These are phyloP conservation scores for Rosa lucieae DNA, from an alignment of 306 rosid genomes.

Conservation along the genomic window DNA sequence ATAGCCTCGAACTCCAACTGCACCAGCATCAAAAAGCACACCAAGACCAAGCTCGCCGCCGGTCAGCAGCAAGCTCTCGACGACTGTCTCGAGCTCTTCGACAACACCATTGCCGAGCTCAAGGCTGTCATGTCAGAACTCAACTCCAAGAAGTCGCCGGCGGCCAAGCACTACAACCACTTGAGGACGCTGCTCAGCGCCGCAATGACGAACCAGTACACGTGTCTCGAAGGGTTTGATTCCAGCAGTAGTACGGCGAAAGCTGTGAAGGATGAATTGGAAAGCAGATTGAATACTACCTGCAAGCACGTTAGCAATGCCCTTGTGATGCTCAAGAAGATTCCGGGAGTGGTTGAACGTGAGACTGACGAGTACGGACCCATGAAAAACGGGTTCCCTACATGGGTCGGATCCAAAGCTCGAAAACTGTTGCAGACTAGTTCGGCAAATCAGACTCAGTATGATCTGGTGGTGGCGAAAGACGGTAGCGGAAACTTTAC, in stretches of 20 bases:
- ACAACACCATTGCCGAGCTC: slow-evolving; percentile 51
- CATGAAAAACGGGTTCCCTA: slow-evolving; percentile 54
- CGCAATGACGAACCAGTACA: slow-evolving; percentile 82
- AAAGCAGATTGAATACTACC: slow-evolving; percentile 36
- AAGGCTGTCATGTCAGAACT: slow-evolving; percentile 43
- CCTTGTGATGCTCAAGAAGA: slow-evolving; percentile 66
- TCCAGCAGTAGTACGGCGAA: slow-evolving; percentile 14
- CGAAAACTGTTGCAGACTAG: slow-evolving; percentile 52
- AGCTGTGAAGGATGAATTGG: slow-evolving; percentile 29
- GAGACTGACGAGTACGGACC: slow-evolving; percentile 39
- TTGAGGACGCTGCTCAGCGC: slow-evolving; percentile 64
- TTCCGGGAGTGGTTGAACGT: slow-evolving; percentile 29
- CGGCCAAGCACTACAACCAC: slow-evolving; percentile 29
- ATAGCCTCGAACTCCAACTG: slow-evolving; percentile 51
- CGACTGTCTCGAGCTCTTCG: slow-evolving; percentile 67
- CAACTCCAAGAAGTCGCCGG: slow-evolving; percentile 11
- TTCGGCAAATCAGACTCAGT: slow-evolving; percentile 39
- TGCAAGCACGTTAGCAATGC: slow-evolving; percentile 64
- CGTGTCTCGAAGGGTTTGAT: slow-evolving; percentile 82
- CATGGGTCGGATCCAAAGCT: slow-evolving; percentile 55
- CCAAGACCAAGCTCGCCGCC: slow-evolving; percentile 10
- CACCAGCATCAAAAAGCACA: slow-evolving; percentile 21
- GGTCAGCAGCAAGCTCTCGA: slow-evolving; percentile 56
- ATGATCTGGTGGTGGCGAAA: slow-evolving; percentile 69
- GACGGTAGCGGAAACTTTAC: slow-evolving; percentile 82